phyloP scores from a whole-genome alignment of 768 basidiomycete genomes.

The Termitomyces sp. region DNA sequence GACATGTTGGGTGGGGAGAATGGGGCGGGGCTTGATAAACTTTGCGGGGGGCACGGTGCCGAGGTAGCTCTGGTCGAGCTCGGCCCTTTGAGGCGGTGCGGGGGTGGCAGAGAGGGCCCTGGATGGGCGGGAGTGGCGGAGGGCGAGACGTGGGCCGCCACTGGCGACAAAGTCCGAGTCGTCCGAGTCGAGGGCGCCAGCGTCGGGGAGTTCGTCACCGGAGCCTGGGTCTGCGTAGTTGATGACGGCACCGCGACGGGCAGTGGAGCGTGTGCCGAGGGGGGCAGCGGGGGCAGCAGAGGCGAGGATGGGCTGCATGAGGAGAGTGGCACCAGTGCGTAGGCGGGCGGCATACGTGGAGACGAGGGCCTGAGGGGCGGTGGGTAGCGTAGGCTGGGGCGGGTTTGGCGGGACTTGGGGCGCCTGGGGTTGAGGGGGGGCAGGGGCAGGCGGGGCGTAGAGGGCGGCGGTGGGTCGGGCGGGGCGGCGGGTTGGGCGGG shows the following conservation, averaged over 20 bases:
- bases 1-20: conserved; percentile 58
- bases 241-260: conserved; percentile 62
- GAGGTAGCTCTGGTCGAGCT: conserved; percentile 84
- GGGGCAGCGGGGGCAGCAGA: conserved; percentile 25
- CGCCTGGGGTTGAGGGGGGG: conserved; percentile 21
- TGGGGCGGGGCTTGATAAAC: conserved; percentile 59
- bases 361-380: conserved; percentile 62
- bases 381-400: conserved; percentile 52
- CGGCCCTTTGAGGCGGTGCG: conserved; percentile 43
- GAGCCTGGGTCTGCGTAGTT: conserved; percentile 88
- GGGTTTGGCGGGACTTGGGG: conserved; percentile 39
- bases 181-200: conserved; percentile 77
- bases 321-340: conserved; percentile 81
- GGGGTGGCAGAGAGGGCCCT: conserved; percentile 36
- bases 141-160: conserved; percentile 51
- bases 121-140: conserved; percentile 37
- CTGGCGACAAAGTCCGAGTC: conserved; percentile 79
- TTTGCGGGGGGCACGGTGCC: conserved; percentile 79
- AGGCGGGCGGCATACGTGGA: conserved; percentile 89
- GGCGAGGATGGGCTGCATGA: conserved; percentile 77
- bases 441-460: conserved; percentile 32
- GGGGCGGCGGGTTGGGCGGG: conserved; percentile 31
- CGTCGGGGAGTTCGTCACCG: conserved; percentile 76
- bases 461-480: conserved; percentile 21
- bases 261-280: conserved; percentile 33